phyloP scores from a whole-genome alignment of 2,329 filamentous ascomycete species.

The Chaetomiaceae sp. region DNA sequence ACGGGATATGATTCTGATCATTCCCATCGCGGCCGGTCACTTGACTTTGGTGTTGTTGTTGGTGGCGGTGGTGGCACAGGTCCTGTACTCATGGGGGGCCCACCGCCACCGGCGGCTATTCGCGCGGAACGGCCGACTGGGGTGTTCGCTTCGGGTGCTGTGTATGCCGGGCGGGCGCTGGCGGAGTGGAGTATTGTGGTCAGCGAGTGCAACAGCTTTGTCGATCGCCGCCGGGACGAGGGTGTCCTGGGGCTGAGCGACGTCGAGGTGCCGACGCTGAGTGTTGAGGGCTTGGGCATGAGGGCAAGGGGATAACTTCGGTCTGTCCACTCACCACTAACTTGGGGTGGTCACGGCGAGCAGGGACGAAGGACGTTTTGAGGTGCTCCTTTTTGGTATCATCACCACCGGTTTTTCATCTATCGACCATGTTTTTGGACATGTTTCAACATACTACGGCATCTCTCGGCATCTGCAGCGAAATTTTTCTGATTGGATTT shows the following conservation, averaged over 20 bases:
- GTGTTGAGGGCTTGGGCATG: slow-evolving; percentile 55
- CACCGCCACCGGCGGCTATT: slow-evolving; percentile 29
- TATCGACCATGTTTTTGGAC: too few relatives aligned
- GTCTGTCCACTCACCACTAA: background rate
- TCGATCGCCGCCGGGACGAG: slow-evolving; percentile 70
- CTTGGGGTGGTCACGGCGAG: too few relatives aligned
- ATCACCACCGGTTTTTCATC: too few relatives aligned
- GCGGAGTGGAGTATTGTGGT: slow-evolving; percentile 76
- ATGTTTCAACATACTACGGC: too few relatives aligned
- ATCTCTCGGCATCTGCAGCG: too few relatives aligned
- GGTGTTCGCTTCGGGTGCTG: slow-evolving; percentile 43
- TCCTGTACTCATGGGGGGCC: slow-evolving; percentile 3
- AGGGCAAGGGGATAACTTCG: slow-evolving; percentile 17
- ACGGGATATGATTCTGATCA: slow-evolving; percentile 17
- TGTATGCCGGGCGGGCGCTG: slow-evolving; percentile 67
- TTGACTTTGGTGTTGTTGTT: slow-evolving; percentile 17
- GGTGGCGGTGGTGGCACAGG: too few relatives aligned
- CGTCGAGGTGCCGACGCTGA: slow-evolving; percentile 64
- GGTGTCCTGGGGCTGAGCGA: slow-evolving; percentile 62
- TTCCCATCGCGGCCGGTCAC: slow-evolving; percentile 14
- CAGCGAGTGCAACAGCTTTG: slow-evolving; percentile 75
- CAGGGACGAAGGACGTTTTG: too few relatives aligned
- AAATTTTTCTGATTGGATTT: too few relatives aligned
- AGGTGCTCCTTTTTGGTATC: too few relatives aligned
- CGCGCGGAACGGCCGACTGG: slow-evolving; percentile 45